A percentile compares a stretch with the other conserved stretches of the same genome.
Evolutionary conservation across 176 grass and related monocot species (phyloP).

Genomic region (Olyra latifolia): DNA sequence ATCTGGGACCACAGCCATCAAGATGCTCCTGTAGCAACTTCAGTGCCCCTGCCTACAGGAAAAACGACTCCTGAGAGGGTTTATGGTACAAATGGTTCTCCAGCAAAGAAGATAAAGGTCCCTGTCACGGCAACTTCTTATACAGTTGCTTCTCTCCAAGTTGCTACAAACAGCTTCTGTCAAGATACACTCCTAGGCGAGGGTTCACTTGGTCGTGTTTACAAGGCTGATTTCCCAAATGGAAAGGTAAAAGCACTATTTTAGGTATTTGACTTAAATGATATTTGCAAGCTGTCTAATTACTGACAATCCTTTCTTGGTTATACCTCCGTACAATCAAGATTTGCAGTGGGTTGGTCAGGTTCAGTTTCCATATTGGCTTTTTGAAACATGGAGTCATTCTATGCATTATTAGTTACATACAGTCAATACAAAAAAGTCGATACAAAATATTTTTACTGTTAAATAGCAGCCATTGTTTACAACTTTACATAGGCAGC

Average conservation of each 20-base stretch:
- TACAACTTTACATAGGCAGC: background rate
- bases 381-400: background rate
- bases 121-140: conserved; percentile 64
- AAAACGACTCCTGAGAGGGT: conserved; percentile 62
- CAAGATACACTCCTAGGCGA: conserved; percentile 94
- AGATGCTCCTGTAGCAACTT: conserved; percentile 35
- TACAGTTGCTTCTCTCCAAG: conserved; percentile 91
- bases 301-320: background rate
- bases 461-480: background rate
- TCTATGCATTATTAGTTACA: background rate
- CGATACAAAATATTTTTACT: background rate
- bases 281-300: background rate
- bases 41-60: conserved; percentile 52
- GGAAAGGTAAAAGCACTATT: conserved; percentile 59
- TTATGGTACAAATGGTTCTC: conserved; percentile 53
- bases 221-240: conserved; percentile 82
- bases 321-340: background rate
- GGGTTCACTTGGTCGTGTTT: conserved; percentile 92
- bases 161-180: conserved; percentile 90
- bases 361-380: background rate
- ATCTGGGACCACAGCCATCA: conserved; percentile 42
- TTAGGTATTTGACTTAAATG: background rate
- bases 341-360: background rate
- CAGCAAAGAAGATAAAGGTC: conserved; percentile 57
- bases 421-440: background rate